These are phyloP conservation scores for Sicyos edulis DNA, from an alignment of 306 rosid species.

Conservation along the genomic window DNA sequence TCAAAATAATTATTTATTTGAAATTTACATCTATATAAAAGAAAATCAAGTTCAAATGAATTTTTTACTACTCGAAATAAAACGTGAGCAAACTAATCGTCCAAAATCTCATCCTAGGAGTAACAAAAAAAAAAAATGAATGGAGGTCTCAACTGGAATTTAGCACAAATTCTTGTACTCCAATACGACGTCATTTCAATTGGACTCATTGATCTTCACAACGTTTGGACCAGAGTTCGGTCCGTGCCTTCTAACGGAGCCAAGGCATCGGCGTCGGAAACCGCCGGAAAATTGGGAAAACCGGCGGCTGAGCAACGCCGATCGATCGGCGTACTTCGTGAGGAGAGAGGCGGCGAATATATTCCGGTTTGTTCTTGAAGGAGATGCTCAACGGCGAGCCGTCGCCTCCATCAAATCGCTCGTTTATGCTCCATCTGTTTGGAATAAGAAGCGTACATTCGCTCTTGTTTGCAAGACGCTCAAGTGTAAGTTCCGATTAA, in stretches of 20 bases:
- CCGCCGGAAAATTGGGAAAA: slow-evolving; percentile 22
- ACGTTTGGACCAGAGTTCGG: too few species aligned
- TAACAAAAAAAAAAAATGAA: too few species aligned
- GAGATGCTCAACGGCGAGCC: slow-evolving; percentile 50
- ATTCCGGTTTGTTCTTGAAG: slow-evolving; percentile 53
- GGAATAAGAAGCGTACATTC: slow-evolving; percentile 76
- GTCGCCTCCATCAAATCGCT: slow-evolving; percentile 84
- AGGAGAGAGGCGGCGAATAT: slow-evolving; percentile 85
- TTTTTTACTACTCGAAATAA: too few species aligned
- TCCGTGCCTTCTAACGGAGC: not conserved
- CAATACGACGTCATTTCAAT: too few species aligned
- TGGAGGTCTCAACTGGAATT: too few species aligned
- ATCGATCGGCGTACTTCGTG: slow-evolving; percentile 71
- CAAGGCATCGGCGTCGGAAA: slow-evolving; percentile 11
- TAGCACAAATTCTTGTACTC: too few species aligned
- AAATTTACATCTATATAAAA: too few species aligned
- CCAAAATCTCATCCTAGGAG: too few species aligned
- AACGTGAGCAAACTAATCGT: too few species aligned
- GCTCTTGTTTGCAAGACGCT: slow-evolving; percentile 84
- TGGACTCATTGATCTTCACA: too few species aligned
- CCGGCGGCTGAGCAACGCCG: slow-evolving; percentile 37
- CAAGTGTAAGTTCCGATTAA: slow-evolving; percentile 46
- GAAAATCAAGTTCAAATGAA: too few species aligned
- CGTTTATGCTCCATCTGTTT: slow-evolving; percentile 62
- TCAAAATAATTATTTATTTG: too few species aligned